Conservation (phyloP, 192 early-diverging fungal genomes). For the Gaertneriomyces sp. region DNA sequence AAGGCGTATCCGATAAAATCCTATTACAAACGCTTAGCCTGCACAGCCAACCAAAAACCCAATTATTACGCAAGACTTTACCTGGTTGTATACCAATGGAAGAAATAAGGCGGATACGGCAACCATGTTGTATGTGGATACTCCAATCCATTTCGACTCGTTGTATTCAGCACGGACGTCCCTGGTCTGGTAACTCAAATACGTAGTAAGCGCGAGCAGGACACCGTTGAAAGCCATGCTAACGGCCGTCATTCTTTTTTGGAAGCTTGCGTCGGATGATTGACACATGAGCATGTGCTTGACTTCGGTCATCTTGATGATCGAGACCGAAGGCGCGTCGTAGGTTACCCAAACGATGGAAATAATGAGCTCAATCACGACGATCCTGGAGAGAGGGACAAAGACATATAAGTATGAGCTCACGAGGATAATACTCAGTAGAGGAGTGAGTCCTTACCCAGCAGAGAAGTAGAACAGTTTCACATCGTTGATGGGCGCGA, state of each 20-base stretch:
- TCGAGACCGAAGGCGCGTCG: background rate
- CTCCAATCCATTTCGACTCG: slow-evolving; percentile 2
- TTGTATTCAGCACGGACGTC: background rate
- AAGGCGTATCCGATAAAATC: slow-evolving; percentile 5
- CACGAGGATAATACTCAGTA: background rate
- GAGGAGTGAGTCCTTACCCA: background rate
- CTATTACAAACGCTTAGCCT: background rate
- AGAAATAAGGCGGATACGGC: slow-evolving; percentile 2
- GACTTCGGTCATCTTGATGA: background rate
- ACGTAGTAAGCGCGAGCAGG: slow-evolving; percentile 5
- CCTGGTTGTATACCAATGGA: background rate
- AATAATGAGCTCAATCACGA: background rate
- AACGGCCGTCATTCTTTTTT: background rate
- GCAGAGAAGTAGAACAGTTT: background rate
- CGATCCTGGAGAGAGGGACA: background rate
- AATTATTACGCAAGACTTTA: background rate
- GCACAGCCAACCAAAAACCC: background rate
- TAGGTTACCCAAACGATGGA: slow-evolving; percentile 8
- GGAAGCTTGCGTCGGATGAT: background rate
- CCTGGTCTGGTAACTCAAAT: background rate
- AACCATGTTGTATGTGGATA: slow-evolving; percentile 6
- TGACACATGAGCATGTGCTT: slow-evolving; percentile 6
- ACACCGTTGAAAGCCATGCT: slow-evolving; percentile 9
- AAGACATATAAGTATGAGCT: background rate
- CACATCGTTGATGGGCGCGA: background rate